Conservation (phyloP, 306 rosid species). For the Crotalaria pallida region DNA sequence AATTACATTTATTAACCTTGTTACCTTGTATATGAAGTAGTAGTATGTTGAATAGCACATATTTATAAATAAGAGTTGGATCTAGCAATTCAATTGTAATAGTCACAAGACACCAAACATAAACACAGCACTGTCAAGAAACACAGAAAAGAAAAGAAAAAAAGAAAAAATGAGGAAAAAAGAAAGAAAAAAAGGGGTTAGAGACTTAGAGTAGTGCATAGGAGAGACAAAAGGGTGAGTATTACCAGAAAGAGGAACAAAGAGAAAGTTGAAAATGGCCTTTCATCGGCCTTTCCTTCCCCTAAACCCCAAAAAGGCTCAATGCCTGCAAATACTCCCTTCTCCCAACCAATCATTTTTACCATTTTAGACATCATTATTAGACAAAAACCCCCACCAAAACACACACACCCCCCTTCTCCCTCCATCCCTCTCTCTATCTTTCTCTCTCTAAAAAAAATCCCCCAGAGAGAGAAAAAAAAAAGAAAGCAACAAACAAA, state of each 20-base stretch:
- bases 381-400: neutral
- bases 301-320: slow-evolving; percentile 42
- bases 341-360: slow-evolving; percentile 40
- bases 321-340: slow-evolving; percentile 33
- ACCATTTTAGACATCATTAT: slow-evolving; percentile 15
- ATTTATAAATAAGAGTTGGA: neutral
- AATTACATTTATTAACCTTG: too few species aligned
- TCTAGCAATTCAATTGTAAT: too few species aligned
- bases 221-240: slow-evolving; percentile 43
- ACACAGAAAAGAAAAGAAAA: neutral
- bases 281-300: slow-evolving; percentile 56
- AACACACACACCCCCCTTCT: too few species aligned
- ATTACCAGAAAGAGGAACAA: slow-evolving; percentile 36
- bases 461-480: neutral
- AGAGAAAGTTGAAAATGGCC: slow-evolving; percentile 71
- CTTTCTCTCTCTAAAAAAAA: slow-evolving; percentile 7
- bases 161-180: neutral
- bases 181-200: neutral
- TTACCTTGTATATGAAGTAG: too few species aligned
- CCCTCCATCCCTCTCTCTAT: neutral
- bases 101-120: neutral
- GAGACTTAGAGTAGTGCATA: neutral
- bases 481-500: neutral
- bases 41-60: too few species aligned
- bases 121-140: neutral